Base-by-base conservation (phyloP, 371 early-diverging fungal species). In the Syncephalis plumigaleata region DNA sequence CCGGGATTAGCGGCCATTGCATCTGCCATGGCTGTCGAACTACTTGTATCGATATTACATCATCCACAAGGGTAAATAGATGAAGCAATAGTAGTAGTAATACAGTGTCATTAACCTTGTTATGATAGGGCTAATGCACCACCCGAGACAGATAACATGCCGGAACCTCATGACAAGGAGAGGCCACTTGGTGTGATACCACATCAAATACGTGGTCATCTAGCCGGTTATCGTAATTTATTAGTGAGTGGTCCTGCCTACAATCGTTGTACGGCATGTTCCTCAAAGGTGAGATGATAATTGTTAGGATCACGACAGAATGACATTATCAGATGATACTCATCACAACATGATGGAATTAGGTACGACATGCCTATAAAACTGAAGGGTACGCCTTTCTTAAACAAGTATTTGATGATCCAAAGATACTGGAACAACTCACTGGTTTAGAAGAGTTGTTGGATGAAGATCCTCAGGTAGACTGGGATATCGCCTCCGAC, bases 161-260 rank as follows among this genome's bases (percentile, higher is more conserved):
- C 24, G 22, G 36, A 4, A 15, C 40, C 21, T 16, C 21, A 4
- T 22, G 49, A 13, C 2, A 24, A 11, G 20, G 39, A 43, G 31
- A 15, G 67, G 9, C 56, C 68, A 23, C 64, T 89, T 44, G 91
- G 92, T 17, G 43, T 65, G 15, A 67, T 90, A 4, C 89, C 90
- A 27, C 97, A 96, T 60, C 93, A 91, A 63, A 82, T 96, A 37
- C 76, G 95, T 46, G 93, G 95, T 16, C 92, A 81, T 57, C 64
- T 96, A 47, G 61, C 75, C 0, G 78, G 84, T 48, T 93, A 87
- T 63, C 73, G 70, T 38, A 83, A 84, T 55, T 59, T 90, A 53
- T 48, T 84, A 22, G 73, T 96, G n/a, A 66, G 70, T n/a, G 94
- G 94, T 2, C 79, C 78, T 47, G 76, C 85, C 2, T 96, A 81